Evolutionary conservation across 1,284 basidiomycete genomes (phyloP), one percentile per base, ranked within the genome.

Genomic region (Austropuccinia psidii): DNA sequence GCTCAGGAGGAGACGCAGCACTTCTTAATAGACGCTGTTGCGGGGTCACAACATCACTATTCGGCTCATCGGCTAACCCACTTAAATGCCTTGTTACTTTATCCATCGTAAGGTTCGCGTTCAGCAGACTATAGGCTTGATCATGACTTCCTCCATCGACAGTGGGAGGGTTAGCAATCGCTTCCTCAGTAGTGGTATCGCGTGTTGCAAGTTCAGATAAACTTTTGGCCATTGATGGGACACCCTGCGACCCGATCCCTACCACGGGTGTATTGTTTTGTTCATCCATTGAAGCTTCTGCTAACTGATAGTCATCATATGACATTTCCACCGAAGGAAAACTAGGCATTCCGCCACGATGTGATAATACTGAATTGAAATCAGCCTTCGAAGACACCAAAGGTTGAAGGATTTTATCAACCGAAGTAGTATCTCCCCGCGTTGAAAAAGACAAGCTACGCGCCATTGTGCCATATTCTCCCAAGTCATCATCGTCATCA

Each of bases 1-100:
- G 58, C 58, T 54, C 69, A 17, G 55, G 69, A 35, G 55, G 69
- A 11, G 37, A 50, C 19, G 27, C 69, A 15, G 57, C 45, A 19
- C 69, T 45, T n/a, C 55, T 9, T 4, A 72, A 49, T 21, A 60
- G 50, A 17, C 54, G 8, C 43, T 62, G 58, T 41, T 61, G 33
- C 13, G 35, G 45, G 15, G 69, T 43, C 9, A 62, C 47, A 31
- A 37, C 45, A 21, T 55, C 54, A 33, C 33, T 24, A 17, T 33
- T 43, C 15, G 67, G 54, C 19, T 41, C 27, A 49, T 66, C 49
- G 21, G 64, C 49, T 17, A 66, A 54, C 19, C 69, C 69, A 54
- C 69, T 72, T 47, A 72, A 54, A 61, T 72, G 69, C 45, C 58
- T 50, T 3, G 69, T 72, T 5, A 72, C 58, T 54, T 72, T 60